Percentiles rank a stretch among this genome's conserved stretches.
phyloP scores from a whole-genome alignment of 2,329 filamentous ascomycete genomes.

The Talaromyces sp. region DNA sequence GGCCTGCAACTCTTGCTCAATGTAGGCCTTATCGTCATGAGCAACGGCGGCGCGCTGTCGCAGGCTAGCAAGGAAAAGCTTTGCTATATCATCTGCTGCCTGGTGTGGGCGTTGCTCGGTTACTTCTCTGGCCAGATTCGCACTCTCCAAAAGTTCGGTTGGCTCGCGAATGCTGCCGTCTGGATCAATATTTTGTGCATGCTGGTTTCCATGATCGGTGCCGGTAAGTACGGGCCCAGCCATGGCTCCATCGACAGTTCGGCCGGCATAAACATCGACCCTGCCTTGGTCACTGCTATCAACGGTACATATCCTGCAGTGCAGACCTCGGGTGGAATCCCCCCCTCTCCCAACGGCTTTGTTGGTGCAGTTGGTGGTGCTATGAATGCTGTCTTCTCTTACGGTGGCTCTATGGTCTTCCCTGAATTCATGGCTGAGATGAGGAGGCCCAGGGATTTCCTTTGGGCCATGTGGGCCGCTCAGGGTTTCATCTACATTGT shows the following conservation, averaged over 20 bases:
- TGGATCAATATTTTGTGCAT: constrained; percentile 53
- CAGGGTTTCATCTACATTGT: constrained; percentile 40
- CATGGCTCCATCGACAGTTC: constrained; percentile 27
- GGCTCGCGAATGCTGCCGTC: constrained; percentile 51
- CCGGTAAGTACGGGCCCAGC: constrained; percentile 45
- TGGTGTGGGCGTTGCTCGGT: constrained; percentile 48
- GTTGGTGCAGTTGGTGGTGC: constrained; percentile 45
- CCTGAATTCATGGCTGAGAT: constrained; percentile 53
- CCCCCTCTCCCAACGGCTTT: constrained; percentile 30
- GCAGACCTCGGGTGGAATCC: constrained; percentile 36
- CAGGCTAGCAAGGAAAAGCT: constrained; percentile 46
- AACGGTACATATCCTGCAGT: constrained; percentile 23
- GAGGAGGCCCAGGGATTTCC: constrained; percentile 44
- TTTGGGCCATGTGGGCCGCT: constrained; percentile 41
- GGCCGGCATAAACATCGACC: constrained; percentile 18
- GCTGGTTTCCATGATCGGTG: constrained; percentile 51
- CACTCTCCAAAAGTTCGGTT: constrained; percentile 49
- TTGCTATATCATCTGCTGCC: constrained; percentile 49
- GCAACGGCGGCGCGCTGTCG: constrained; percentile 49
- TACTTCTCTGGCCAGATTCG: constrained; percentile 52
- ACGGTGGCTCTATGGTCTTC: constrained; percentile 54
- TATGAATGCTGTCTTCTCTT: constrained; percentile 52
- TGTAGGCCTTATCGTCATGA: constrained; percentile 37
- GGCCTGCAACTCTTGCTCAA: constrained; percentile 37
- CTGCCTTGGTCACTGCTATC: constrained; percentile 20